Evolutionary conservation across 2,329 filamentous ascomycete species (phyloP).

Genomic region (Fusarium lateritium): DNA sequence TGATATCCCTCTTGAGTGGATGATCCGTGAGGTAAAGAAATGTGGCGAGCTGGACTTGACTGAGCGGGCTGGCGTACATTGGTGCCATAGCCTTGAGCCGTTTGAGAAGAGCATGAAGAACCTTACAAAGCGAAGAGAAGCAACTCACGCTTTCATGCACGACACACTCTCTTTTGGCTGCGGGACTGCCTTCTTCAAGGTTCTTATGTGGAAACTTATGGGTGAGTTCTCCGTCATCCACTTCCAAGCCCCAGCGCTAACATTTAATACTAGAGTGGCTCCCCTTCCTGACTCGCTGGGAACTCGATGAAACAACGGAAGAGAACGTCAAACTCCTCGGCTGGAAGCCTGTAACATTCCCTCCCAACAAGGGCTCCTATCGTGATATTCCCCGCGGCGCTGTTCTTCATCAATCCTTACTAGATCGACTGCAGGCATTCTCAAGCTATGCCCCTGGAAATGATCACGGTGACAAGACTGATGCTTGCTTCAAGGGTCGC

Average conservation of each 20-base stretch:
- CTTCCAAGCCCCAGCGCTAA: background rate
- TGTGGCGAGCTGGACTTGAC: conserved; percentile 52
- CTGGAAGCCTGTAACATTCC: conserved; percentile 52
- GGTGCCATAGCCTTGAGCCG: conserved; percentile 51
- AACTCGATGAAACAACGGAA: conserved; percentile 47
- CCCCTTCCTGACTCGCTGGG: conserved; percentile 59
- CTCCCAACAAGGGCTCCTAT: conserved; percentile 55
- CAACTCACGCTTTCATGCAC: conserved; percentile 56
- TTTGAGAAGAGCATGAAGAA: conserved; percentile 55
- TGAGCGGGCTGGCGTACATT: conserved; percentile 52
- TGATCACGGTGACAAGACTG: conserved; percentile 51
- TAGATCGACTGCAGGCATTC: conserved; percentile 54
- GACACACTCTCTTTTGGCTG: conserved; percentile 57
- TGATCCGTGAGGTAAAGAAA: conserved; percentile 64
- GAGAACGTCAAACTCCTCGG: conserved; percentile 36
- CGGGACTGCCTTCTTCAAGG: conserved; percentile 57
- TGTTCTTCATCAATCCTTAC: conserved; percentile 56
- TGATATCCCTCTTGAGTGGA: conserved; percentile 67
- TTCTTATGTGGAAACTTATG: conserved; percentile 61
- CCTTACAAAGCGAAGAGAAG: conserved; percentile 46
- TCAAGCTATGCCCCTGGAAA: conserved; percentile 52
- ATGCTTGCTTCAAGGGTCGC: conserved; percentile 50
- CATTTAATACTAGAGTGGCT: conserved; percentile 53
- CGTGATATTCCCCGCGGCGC: conserved; percentile 59
- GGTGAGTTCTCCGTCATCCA: conserved; percentile 49